Conservation (phyloP, 2,329 filamentous ascomycete species). For the Microascus cirrosus region DNA sequence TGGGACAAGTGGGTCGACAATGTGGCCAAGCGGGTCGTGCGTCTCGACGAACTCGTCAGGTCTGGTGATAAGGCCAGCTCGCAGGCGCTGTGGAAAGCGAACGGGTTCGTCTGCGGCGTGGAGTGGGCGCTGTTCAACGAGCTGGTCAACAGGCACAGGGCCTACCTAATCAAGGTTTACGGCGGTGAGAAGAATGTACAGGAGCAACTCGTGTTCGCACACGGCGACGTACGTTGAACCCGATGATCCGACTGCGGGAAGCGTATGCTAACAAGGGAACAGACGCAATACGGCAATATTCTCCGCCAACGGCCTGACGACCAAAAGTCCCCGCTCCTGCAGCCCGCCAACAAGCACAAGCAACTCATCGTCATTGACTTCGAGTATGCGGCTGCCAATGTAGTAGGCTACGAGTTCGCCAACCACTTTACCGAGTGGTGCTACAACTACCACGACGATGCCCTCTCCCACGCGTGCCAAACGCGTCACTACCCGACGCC, state of each 20-base stretch:
- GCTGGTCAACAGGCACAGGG: conserved; percentile 66
- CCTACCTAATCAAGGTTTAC: conserved; percentile 61
- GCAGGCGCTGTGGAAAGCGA: conserved; percentile 49
- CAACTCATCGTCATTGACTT: conserved; percentile 97
- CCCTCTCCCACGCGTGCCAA: conserved; percentile 55
- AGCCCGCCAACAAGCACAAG: conserved; percentile 89
- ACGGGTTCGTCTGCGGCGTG: conserved; percentile 70
- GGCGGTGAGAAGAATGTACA: conserved; percentile 56
- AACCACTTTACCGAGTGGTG: conserved; percentile 99
- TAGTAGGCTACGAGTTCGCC: conserved; percentile 79
- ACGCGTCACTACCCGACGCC: conserved; percentile 60
- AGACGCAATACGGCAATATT: conserved; percentile 99
- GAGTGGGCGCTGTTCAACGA: conserved; percentile 70
- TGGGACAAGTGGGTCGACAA: conserved; percentile 86
- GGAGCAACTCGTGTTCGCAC: conserved; percentile 79
- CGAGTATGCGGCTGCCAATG: conserved; percentile 88
- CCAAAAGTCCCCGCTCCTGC: conserved; percentile 74
- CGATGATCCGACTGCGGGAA: neutral
- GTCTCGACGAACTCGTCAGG: conserved; percentile 47
- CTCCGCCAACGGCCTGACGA: conserved; percentile 58
- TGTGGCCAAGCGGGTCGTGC: conserved; percentile 47
- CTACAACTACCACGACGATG: conserved; percentile 85
- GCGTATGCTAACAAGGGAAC: neutral
- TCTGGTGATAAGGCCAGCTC: conserved; percentile 20
- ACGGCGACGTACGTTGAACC: conserved; percentile 69